Evolutionary conservation across 1,139 yeast species (phyloP).

Genomic region (Petasospora fabianii): DNA sequence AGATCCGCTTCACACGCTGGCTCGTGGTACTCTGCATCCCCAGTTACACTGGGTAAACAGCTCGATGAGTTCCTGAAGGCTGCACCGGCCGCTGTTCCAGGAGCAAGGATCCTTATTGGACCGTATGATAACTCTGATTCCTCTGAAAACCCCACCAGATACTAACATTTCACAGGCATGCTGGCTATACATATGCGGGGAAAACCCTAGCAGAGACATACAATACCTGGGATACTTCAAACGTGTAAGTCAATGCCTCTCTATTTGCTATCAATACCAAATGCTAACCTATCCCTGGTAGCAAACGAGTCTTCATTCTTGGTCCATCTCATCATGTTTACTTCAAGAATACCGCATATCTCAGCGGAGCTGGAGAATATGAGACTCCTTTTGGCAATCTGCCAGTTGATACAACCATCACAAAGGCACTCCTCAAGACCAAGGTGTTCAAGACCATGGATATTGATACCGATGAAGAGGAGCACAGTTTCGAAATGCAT

Average conservation of each 20-base stretch:
- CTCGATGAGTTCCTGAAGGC: constrained; percentile 41
- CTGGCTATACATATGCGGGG: constrained; percentile 88
- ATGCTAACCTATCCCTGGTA: constrained; percentile 16
- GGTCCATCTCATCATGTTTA: constrained; percentile 97
- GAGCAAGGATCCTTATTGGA: constrained; percentile 52
- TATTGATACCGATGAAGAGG: constrained; percentile 65
- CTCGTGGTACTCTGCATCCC: constrained; percentile 68
- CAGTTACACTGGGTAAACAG: constrained; percentile 43
- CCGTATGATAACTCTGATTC: constrained; percentile 36
- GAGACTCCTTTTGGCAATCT: constrained; percentile 82
- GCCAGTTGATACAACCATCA: constrained; percentile 54
- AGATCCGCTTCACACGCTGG: constrained; percentile 77
- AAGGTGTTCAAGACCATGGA: constrained; percentile 55
- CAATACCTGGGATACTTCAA: constrained; percentile 59
- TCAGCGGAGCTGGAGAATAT: constrained; percentile 53
- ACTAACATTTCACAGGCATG: constrained; percentile 57
- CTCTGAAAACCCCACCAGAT: neutral
- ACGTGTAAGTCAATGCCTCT: constrained; percentile 32
- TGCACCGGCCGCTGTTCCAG: constrained; percentile 34
- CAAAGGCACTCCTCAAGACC: constrained; percentile 33
- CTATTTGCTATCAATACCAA: neutral
- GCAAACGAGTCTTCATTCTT: constrained; percentile 66
- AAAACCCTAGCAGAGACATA: constrained; percentile 74
- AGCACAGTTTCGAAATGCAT: constrained; percentile 96
- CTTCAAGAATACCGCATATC: constrained; percentile 55